These are phyloP conservation scores for Leonotis leonurus DNA, from an alignment of 257 asterid species.

Conservation along the genomic window DNA sequence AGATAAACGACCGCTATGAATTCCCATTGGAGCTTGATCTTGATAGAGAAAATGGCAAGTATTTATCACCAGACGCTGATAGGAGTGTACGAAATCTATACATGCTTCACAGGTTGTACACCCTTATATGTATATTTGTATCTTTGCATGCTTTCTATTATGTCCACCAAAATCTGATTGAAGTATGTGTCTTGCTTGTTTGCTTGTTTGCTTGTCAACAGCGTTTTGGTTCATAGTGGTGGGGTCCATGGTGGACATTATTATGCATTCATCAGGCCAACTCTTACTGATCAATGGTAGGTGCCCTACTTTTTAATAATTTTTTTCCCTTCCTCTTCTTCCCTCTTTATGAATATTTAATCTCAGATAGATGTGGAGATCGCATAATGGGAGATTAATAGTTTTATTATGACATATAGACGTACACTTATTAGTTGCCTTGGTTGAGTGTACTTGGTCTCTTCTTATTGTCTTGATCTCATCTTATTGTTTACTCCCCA, in stretches of 20 bases:
- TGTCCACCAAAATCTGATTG: too few species aligned
- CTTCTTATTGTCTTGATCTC: too few species aligned
- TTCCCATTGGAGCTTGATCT: conserved; percentile 95
- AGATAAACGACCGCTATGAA: conserved; percentile 97
- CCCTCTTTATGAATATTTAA: not conserved
- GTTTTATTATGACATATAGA: not conserved
- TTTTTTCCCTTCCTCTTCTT: not conserved
- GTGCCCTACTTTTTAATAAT: conserved; percentile 14
- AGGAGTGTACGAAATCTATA: conserved; percentile 86
- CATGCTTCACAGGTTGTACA: conserved; percentile 75
- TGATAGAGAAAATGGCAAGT: conserved; percentile 85
- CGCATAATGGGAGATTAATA: not conserved
- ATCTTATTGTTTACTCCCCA: too few species aligned
- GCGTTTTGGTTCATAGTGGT: conserved; percentile 97
- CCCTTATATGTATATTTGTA: not conserved
- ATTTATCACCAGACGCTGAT: conserved; percentile 92
- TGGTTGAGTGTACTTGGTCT: too few species aligned
- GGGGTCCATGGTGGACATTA: conserved; percentile 99
- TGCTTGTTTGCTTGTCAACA: conserved; percentile 26
- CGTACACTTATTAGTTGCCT: not conserved
- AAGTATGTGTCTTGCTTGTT: not conserved
- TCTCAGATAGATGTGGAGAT: not conserved
- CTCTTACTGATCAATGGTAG: conserved; percentile 89
- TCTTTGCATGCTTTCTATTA: not conserved
- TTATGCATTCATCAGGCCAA: conserved; percentile 97